Percentiles rank a stretch among this genome's conserved stretches.
Conservation (phyloP, 2,329 filamentous ascomycete genomes). For the Hymenoscyphus albidus region DNA sequence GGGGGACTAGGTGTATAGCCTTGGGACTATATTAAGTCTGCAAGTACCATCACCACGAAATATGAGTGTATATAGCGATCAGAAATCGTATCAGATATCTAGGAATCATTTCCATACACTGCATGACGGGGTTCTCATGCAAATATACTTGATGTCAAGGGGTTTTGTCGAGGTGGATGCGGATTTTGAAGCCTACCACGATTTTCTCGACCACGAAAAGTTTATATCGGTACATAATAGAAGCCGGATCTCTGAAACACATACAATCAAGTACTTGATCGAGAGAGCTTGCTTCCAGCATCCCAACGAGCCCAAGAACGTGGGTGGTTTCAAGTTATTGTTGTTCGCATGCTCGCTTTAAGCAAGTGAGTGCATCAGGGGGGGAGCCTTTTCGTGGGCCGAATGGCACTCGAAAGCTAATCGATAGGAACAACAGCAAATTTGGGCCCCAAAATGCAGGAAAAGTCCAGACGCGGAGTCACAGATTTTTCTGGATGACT, state of each 20-base stretch:
- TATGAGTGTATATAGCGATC: neutral
- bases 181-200: neutral
- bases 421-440: neutral
- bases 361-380: constrained; percentile 19
- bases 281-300: constrained; percentile 44
- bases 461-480: neutral
- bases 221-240: constrained; percentile 19
- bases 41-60: neutral
- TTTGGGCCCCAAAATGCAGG: neutral
- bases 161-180: neutral
- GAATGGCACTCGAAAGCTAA: neutral
- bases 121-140: neutral
- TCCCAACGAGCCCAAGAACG: constrained; percentile 64
- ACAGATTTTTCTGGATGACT: neutral
- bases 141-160: neutral
- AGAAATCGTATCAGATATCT: neutral
- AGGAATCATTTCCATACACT: neutral
- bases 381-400: constrained; percentile 12
- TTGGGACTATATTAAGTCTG: neutral
- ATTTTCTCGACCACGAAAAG: neutral
- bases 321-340: constrained; percentile 37
- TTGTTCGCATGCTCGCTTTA: constrained; percentile 25
- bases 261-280: constrained; percentile 35
- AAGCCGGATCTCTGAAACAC: constrained; percentile 21
- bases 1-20: neutral